These are phyloP conservation scores for Calonectria leucothoes DNA, from an alignment of 2,329 filamentous ascomycete genomes.

Conservation along the genomic window DNA sequence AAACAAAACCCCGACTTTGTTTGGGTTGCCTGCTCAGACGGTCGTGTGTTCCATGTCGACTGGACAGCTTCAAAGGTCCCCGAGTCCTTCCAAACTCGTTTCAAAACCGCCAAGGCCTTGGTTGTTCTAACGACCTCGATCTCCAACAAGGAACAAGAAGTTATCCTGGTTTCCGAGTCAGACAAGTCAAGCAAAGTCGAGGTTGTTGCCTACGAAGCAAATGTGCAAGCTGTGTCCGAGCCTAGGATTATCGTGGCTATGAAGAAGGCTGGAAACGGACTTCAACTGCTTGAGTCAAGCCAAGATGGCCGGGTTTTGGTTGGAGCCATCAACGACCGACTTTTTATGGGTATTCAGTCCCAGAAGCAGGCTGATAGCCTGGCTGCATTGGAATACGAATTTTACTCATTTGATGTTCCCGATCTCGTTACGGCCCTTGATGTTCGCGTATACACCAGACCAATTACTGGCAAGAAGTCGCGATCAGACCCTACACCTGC, in stretches of 20 bases:
- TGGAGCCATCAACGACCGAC: conserved; percentile 51
- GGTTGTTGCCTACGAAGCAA: conserved; percentile 59
- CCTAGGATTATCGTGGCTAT: conserved; percentile 52
- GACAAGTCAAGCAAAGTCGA: conserved; percentile 48
- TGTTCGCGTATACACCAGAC: conserved; percentile 57
- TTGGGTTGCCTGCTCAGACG: conserved; percentile 71
- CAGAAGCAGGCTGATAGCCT: conserved; percentile 35
- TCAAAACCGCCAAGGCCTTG: conserved; percentile 59
- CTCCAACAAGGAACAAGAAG: conserved; percentile 51
- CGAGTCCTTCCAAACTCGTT: conserved; percentile 54
- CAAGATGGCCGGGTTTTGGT: conserved; percentile 68
- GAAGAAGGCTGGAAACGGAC: conserved; percentile 48
- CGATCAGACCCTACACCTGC: conserved; percentile 48
- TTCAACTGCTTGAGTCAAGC: conserved; percentile 59
- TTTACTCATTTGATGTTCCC: conserved; percentile 68
- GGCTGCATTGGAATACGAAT: conserved; percentile 59
- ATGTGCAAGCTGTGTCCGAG: conserved; percentile 40
- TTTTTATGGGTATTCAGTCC: conserved; percentile 49
- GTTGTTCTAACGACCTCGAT: conserved; percentile 53
- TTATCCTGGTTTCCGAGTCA: conserved; percentile 60
- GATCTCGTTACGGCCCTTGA: conserved; percentile 77
- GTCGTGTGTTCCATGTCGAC: conserved; percentile 67
- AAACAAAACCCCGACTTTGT: conserved; percentile 57
- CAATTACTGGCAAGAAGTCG: conserved; percentile 34
- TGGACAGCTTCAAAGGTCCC: conserved; percentile 63